Percentiles rank a stretch among this genome's conserved stretches.
phyloP scores from a whole-genome alignment of 495 filamentous ascomycete species.

The Hypoxylon lienhwacheense region DNA sequence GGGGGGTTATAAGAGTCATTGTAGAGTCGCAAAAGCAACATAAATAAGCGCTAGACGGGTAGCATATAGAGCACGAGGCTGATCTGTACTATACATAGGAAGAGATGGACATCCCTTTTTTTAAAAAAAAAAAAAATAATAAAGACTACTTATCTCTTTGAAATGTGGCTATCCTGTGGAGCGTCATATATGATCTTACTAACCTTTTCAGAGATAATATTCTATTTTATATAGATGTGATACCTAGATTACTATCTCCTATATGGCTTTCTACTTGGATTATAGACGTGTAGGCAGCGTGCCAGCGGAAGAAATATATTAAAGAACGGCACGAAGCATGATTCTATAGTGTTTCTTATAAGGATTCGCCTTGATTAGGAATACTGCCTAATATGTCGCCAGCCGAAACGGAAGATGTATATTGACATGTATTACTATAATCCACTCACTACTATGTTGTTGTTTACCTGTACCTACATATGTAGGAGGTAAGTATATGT shows the following conservation, averaged over 20 bases:
- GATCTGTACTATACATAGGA: slow-evolving; percentile 20
- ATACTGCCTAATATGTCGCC: slow-evolving; percentile 11
- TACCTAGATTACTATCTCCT: too few relatives aligned
- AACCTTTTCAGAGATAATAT: not conserved
- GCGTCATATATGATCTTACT: not conserved
- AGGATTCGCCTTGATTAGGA: not conserved
- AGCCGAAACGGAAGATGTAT: slow-evolving; percentile 24
- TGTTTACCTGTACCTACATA: slow-evolving; percentile 6
- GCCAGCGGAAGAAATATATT: too few relatives aligned
- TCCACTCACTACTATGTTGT: too few relatives aligned
- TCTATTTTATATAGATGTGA: too few relatives aligned
- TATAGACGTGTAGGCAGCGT: too few relatives aligned
- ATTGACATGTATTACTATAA: too few relatives aligned
- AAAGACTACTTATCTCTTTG: slow-evolving; percentile 9
- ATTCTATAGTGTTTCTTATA: slow-evolving; percentile 3
- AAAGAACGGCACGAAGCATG: slow-evolving; percentile 21
- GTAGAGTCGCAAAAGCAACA: slow-evolving; percentile 15
- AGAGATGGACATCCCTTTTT: slow-evolving; percentile 12
- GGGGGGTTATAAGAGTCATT: slow-evolving; percentile 6
- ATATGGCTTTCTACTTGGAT: too few relatives aligned
- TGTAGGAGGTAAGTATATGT: too few relatives aligned
- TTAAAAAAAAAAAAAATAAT: not conserved
- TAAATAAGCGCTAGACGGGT: slow-evolving; percentile 20
- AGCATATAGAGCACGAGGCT: slow-evolving; percentile 18
- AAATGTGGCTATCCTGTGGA: not conserved